These are phyloP conservation scores for Ascochyta rabiei DNA, from an alignment of 2,329 filamentous ascomycete species.

Conservation along the genomic window DNA sequence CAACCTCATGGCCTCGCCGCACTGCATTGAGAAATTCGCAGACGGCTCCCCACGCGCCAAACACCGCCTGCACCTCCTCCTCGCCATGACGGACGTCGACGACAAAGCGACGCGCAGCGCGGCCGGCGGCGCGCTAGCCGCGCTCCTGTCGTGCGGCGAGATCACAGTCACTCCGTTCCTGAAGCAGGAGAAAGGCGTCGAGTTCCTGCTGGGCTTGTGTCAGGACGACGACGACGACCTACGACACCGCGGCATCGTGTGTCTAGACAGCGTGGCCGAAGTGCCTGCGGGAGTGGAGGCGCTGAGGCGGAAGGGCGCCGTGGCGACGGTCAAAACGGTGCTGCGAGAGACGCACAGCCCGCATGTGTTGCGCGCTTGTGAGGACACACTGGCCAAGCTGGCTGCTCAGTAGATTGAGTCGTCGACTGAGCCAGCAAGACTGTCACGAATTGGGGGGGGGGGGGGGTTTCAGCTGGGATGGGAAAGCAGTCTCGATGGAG, in stretches of 20 bases:
- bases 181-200: conserved; percentile 69
- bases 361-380: conserved; percentile 72
- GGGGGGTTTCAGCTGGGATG: too few relatives aligned
- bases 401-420: conserved; percentile 42
- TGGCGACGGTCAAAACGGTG: conserved; percentile 71
- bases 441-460: too few relatives aligned
- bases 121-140: conserved; percentile 86
- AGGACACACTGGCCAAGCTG: conserved; percentile 74
- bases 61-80: conserved; percentile 78
- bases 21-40: conserved; percentile 72
- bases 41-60: conserved; percentile 69
- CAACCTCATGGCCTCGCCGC: conserved; percentile 77
- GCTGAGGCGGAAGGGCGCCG: conserved; percentile 63
- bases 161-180: conserved; percentile 74
- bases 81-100: conserved; percentile 86
- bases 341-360: conserved; percentile 71
- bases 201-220: conserved; percentile 81
- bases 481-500: too few relatives aligned
- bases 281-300: conserved; percentile 50
- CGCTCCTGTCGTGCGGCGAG: conserved; percentile 75
- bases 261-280: conserved; percentile 74
- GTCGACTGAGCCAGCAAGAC: too few relatives aligned
- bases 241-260: conserved; percentile 74
- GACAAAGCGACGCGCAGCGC: conserved; percentile 80
- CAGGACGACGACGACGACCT: conserved; percentile 71